Conservation (phyloP, 2,329 filamentous ascomycete species). For the Leptographium procerum region DNA sequence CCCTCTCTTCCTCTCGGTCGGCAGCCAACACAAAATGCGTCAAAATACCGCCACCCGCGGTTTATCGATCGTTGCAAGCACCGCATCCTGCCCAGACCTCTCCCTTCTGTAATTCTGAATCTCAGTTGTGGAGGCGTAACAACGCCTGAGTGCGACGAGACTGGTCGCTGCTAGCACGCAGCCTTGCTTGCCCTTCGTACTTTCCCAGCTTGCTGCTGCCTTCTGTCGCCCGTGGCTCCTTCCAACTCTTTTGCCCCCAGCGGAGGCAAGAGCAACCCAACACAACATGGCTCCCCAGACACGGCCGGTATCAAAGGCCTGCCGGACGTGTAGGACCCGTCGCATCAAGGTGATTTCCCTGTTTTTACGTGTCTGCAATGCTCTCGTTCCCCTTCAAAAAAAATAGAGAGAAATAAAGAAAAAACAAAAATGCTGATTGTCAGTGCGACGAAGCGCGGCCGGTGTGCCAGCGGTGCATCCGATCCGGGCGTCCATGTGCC, state of each 20-base stretch:
- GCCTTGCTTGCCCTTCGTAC: not conserved
- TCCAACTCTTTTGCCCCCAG: no score
- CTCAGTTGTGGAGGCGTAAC: no score
- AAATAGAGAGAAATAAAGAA: no score
- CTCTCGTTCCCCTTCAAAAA: no score
- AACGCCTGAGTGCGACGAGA: no score
- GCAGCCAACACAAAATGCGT: not conserved
- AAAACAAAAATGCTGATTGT: not conserved
- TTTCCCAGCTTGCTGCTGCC: not conserved
- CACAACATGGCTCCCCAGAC: not conserved
- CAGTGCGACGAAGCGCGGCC: conserved; percentile 7
- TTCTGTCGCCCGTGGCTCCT: not conserved
- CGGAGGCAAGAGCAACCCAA: not conserved
- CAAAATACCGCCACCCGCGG: no score
- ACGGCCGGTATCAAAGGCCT: conserved; percentile 3
- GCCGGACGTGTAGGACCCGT: conserved; percentile 3
- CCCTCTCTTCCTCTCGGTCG: not conserved
- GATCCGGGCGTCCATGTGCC: conserved; percentile 3
- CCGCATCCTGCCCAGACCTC: no score
- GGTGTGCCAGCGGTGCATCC: conserved; percentile 5
- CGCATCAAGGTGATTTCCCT: conserved; percentile 4
- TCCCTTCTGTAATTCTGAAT: no score
- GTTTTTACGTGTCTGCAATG: not conserved
- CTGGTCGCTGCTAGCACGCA: no score
- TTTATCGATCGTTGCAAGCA: not conserved